Conservation (phyloP, 2,329 filamentous ascomycete species). For the Paraphoma chrysanthemicola region DNA sequence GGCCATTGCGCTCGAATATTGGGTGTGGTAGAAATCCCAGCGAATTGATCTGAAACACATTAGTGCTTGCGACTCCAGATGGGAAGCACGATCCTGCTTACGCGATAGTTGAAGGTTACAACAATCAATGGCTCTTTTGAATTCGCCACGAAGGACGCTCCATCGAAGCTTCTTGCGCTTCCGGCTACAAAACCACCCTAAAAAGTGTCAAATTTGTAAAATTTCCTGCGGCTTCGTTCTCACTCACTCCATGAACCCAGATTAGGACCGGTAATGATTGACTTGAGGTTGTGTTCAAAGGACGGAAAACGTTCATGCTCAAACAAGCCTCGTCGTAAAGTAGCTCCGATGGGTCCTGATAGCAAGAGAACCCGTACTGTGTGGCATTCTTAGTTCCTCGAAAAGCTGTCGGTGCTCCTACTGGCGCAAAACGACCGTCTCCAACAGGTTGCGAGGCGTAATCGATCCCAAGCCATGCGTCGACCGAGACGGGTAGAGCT, state of each 20-base stretch:
- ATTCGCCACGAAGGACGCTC: too few species aligned
- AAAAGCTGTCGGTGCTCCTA: conserved; percentile 48
- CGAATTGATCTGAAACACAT: too few species aligned
- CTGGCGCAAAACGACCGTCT: conserved; percentile 47
- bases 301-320: conserved; percentile 36
- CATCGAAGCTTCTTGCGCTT: too few species aligned
- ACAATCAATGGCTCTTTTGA: too few species aligned
- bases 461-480: conserved; percentile 58
- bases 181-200: background rate
- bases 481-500: conserved; percentile 43
- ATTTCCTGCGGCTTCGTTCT: too few species aligned
- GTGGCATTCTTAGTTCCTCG: conserved; percentile 47
- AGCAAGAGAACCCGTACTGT: conserved; percentile 49
- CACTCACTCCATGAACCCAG: conserved; percentile 38
- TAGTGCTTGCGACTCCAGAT: too few species aligned
- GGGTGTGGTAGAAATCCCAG: too few species aligned
- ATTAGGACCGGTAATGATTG: conserved; percentile 35
- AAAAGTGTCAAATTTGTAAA: background rate
- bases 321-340: conserved; percentile 32
- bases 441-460: conserved; percentile 50
- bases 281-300: conserved; percentile 17
- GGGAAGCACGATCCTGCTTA: too few species aligned
- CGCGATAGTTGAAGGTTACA: too few species aligned
- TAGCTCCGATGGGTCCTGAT: conserved; percentile 50
- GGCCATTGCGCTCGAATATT: too few species aligned